Conservation (phyloP, 176 grass and related monocot species). For the Carex parvula region DNA sequence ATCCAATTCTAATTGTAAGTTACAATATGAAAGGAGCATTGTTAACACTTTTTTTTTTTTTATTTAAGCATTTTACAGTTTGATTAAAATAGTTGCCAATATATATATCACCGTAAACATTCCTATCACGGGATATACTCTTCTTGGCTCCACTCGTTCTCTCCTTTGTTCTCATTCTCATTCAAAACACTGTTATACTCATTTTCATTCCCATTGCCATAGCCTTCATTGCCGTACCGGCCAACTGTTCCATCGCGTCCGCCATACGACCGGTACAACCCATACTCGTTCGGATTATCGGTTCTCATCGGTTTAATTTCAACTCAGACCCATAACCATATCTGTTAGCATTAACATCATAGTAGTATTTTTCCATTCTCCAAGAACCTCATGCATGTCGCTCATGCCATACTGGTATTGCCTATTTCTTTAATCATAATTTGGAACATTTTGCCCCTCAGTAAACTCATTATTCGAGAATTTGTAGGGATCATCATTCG, state of each 20-base stretch:
- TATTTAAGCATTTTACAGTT: too few relatives aligned
- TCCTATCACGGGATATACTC: conserved; percentile 29
- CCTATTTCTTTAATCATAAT: conserved; percentile 10
- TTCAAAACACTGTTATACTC: conserved; percentile 15
- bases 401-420: conserved; percentile 35
- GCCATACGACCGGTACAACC: neutral
- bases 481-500: neutral
- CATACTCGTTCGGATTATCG: conserved; percentile 1
- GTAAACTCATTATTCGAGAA: neutral
- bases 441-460: neutral
- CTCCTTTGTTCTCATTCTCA: conserved; percentile 17
- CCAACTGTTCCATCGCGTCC: neutral
- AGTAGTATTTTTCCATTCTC: conserved; percentile 41
- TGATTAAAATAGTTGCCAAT: too few relatives aligned
- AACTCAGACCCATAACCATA: neutral
- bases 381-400: conserved; percentile 30
- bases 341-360: conserved; percentile 27
- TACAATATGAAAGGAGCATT: too few relatives aligned
- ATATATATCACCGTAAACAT: too few relatives aligned
- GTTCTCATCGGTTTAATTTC: neutral
- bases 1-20: too few relatives aligned
- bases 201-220: conserved; percentile 22
- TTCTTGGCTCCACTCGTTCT: conserved; percentile 4
- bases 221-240: conserved; percentile 9
- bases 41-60: too few relatives aligned